Conservation (phyloP, 495 filamentous ascomycete species). For the Paragyromitra xinjiangensis region DNA sequence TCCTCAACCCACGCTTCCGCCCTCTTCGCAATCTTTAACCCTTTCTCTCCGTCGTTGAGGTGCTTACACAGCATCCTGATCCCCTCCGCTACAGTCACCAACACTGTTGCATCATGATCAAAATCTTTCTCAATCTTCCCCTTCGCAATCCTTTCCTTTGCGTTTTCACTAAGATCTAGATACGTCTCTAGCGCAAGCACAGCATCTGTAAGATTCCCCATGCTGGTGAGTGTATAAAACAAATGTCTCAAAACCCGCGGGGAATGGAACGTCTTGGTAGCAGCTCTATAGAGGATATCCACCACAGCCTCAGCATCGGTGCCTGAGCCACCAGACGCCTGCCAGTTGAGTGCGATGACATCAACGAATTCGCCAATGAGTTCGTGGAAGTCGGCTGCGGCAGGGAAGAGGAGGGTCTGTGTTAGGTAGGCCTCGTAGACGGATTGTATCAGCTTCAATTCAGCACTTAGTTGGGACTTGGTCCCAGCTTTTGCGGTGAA, state of each 20-base stretch:
- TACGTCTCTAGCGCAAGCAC: conserved; percentile 89
- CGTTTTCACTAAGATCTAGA: conserved; percentile 80
- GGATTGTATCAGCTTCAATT: conserved; percentile 43
- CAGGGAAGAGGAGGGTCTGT: conserved; percentile 71
- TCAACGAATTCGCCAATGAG: conserved; percentile 84
- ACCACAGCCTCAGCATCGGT: conserved; percentile 65
- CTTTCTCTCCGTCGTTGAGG: conserved; percentile 81
- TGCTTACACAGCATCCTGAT: conserved; percentile 83
- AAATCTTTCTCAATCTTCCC: conserved; percentile 75
- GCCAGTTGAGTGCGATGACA: conserved; percentile 84
- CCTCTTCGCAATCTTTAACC: conserved; percentile 69
- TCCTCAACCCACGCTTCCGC: conserved; percentile 73
- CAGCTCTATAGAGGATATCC: conserved; percentile 82
- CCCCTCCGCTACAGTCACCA: conserved; percentile 79
- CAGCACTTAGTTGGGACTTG: conserved; percentile 38
- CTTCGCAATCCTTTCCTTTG: conserved; percentile 80
- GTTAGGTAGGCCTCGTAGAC: conserved; percentile 55
- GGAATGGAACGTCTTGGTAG: conserved; percentile 93
- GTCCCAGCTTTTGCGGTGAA: conserved; percentile 31
- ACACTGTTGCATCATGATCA: conserved; percentile 76
- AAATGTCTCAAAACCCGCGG: conserved; percentile 84
- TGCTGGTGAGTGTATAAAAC: conserved; percentile 82
- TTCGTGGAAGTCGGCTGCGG: conserved; percentile 74
- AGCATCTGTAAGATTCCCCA: conserved; percentile 89
- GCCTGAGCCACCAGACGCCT: conserved; percentile 73